Evolutionary conservation across 1,284 basidiomycete species (phyloP), one percentile per base, ranked within the genome.

Genomic region (Papiliotrema flavescens): DNA sequence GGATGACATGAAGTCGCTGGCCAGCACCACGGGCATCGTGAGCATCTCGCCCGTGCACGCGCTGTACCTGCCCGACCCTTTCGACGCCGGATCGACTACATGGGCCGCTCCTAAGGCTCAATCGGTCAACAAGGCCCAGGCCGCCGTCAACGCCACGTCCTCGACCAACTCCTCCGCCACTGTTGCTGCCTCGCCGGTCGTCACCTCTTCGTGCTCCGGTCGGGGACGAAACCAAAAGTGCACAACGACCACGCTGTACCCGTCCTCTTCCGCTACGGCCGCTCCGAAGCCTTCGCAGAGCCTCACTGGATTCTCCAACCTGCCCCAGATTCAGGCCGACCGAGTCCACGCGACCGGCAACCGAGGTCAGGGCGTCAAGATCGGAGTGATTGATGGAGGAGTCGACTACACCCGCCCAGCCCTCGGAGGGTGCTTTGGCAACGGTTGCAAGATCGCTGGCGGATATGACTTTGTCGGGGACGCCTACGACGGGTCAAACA

Each of bases 401-500:
- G 75, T 81, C 53, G 83, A 85, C 65, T 85, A 83, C 67, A 84
- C 80, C 2, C 83, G 85, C 63, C 83, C 84, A 8, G 74, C 77
- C 15, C 82, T 89, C 51, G 86, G 83, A 36, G 83, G 81, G 14
- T 84, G 79, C 34, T 81, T 86, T 59, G 85, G 85, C 6, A 72
- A 80, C 2, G 83, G 82, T 19, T 79, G 81, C 70, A 86, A 86
- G 68, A 76, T 75, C 34, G 70, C 67, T 13, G 73, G 70, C 5
- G 73, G 71, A 4, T 73, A 72, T 55, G 73, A 74, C 51, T 74
- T 70, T 50, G 73, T 73, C 24, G 77, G 76, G 20, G 76, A 78
- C 60, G 51, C 61, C 22, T 79, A 71, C 51, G 63, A 72, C 52
- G 76, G 76, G 13, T 57, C 55, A 15, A 68, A 72, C 50, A 54